Base-by-base conservation (phyloP, 75 land plant species). In the Sequoia sempervirens region DNA sequence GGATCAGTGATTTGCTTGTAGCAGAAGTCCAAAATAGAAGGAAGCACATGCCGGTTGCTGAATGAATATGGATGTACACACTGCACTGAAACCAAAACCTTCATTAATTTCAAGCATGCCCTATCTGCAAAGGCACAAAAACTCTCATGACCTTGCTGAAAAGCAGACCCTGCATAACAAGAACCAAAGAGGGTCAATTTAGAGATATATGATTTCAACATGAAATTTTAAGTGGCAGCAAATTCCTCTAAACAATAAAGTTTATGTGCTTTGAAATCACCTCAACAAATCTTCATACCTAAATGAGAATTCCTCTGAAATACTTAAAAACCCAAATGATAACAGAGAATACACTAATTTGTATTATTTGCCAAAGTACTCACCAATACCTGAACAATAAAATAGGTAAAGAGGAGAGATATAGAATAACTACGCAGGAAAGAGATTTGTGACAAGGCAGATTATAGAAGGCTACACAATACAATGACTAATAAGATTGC, bases 61-160 rank as follows among this genome's bases (percentile, higher is more conserved):
- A 98, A 98, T n/a, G 99, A 93, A 89, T 90, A 98, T 40, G 99
- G 99, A 95, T 98, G 99, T 61, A 89, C 88, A 20, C 46, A 64
- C 84, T 93, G 97, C 79, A 98, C 84, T 81, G 89, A 82, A 80
- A 91, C 83, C 82, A 98, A 78, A 75, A 90, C 87, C 84, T 98
- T 98, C 94, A 98, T 90, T 87, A 98, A 82, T 87, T 97, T 98
- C 84, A 89, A 86, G 80, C 97, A 92, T 47, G 96, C 93, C 81
- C 85, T 98, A 84, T 88, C 93, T 56, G 84, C 79, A 84, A 98
- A 98, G 15, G 87, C 89, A 88, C 87, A 89, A 69, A 91, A 82
- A 75, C 86, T 88, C 46, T 79, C 84, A 79, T 88, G 86, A 11
- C 84, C 83, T 47, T 88, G 87, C 30, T 69, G 89, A 54, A 98